Evolutionary conservation across 169 alveolate species (phyloP).

Genomic region (Condylostoma magnum): DNA sequence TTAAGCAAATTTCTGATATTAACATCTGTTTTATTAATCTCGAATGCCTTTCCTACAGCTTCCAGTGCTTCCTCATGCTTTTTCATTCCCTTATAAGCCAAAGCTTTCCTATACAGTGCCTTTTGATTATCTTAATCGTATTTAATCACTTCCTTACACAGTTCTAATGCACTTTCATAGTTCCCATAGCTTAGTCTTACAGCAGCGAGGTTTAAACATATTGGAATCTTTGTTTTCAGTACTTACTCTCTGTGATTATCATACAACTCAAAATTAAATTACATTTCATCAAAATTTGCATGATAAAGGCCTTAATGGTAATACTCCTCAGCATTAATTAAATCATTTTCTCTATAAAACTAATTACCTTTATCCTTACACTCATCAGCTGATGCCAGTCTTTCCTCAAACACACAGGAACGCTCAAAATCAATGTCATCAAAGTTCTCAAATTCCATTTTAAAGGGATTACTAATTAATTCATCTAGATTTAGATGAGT

Average conservation of each 20-base stretch:
- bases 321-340: conserved; percentile 5
- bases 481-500: too few relatives aligned
- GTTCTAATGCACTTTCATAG: background rate
- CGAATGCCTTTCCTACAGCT: background rate
- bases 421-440: conserved; percentile 18
- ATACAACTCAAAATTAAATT: conserved; percentile 8
- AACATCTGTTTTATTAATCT: background rate
- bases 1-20: background rate
- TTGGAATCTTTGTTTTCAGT: conserved; percentile 6
- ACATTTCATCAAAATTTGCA: conserved; percentile 2
- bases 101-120: conserved; percentile 22
- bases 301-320: conserved; percentile 19
- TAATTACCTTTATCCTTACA: conserved; percentile 11
- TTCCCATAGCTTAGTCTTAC: background rate
- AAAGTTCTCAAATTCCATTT: conserved; percentile 30
- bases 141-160: conserved; percentile 26
- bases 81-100: background rate
- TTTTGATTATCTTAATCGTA: background rate
- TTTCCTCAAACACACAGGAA: conserved; percentile 8
- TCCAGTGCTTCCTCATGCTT: conserved; percentile 13
- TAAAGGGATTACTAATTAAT: too few relatives aligned
- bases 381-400: conserved; percentile 10
- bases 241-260: conserved; percentile 28
- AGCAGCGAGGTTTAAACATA: conserved; percentile 20
- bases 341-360: conserved; percentile 1